phyloP scores from a whole-genome alignment of 805 yeast species.

The Ogataea henricii region DNA sequence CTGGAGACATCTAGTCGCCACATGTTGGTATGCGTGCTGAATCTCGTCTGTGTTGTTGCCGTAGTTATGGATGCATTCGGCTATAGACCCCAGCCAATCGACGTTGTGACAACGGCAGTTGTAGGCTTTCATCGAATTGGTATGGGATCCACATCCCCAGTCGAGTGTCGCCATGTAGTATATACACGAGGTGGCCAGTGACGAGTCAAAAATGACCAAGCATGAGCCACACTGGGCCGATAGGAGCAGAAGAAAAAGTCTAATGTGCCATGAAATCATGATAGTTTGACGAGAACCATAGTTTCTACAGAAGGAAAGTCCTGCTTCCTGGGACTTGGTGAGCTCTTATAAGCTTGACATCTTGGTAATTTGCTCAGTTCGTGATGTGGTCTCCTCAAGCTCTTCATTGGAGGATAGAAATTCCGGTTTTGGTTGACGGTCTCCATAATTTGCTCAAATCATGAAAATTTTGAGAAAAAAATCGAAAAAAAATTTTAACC shows the following conservation, averaged over 20 bases:
- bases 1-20: conserved; percentile 37
- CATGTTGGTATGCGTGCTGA: conserved; percentile 43
- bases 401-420: not conserved
- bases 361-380: not conserved
- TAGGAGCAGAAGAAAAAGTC: not conserved
- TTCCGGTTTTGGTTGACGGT: not conserved
- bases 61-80: conserved; percentile 42
- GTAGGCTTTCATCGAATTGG: conserved; percentile 37
- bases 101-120: conserved; percentile 44
- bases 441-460: not conserved
- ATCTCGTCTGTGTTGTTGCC: conserved; percentile 32
- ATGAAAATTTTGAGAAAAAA: not conserved
- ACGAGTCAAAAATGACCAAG: conserved; percentile 34
- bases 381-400: not conserved
- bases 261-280: not conserved
- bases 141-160: conserved; percentile 45
- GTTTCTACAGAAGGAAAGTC: no score
- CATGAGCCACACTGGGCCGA: conserved; percentile 1
- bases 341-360: no score
- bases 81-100: conserved; percentile 47
- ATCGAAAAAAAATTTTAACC: not conserved
- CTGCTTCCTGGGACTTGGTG: no score
- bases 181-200: conserved; percentile 43
- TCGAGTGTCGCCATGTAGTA: conserved; percentile 41
- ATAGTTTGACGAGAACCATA: not conserved